phyloP scores from a whole-genome alignment of 2,329 filamentous ascomycete genomes.

The Clonostachys solani region DNA sequence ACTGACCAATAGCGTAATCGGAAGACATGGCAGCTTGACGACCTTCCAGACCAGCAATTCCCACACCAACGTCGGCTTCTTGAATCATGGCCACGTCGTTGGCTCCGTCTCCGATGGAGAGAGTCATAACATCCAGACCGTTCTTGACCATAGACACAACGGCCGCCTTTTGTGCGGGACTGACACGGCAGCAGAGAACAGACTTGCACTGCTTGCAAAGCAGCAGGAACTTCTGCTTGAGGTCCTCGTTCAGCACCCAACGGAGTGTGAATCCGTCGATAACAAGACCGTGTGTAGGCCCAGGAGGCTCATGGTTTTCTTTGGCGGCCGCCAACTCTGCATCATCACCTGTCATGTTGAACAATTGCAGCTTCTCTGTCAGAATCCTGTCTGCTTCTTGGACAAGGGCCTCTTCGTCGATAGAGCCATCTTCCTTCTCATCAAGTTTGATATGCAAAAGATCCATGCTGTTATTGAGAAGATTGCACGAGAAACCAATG shows the following conservation, averaged over 20 bases:
- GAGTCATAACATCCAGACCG: slow-evolving; percentile 91
- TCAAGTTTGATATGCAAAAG: slow-evolving; percentile 84
- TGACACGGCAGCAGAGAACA: slow-evolving; percentile 95
- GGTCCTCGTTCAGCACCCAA: slow-evolving; percentile 73
- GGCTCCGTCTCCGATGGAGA: slow-evolving; percentile 89
- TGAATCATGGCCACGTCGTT: slow-evolving; percentile 99
- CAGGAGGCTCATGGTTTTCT: slow-evolving; percentile 80
- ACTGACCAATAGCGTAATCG: slow-evolving; percentile 93
- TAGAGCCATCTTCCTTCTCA: slow-evolving; percentile 58
- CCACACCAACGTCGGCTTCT: slow-evolving; percentile 93
- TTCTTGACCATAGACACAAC: slow-evolving; percentile 95
- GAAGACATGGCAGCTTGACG: slow-evolving; percentile 94
- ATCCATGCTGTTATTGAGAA: slow-evolving; percentile 97
- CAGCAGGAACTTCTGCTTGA: slow-evolving; percentile 90
- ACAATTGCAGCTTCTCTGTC: slow-evolving; percentile 66
- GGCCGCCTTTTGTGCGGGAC: slow-evolving; percentile 94
- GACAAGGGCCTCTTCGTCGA: slow-evolving; percentile 43
- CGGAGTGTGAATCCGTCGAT: slow-evolving; percentile 94
- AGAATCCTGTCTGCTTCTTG: slow-evolving; percentile 65
- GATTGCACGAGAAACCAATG: slow-evolving; percentile 97
- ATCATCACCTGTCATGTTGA: slow-evolving; percentile 78
- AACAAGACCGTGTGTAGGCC: slow-evolving; percentile 84
- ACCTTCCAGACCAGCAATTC: slow-evolving; percentile 90
- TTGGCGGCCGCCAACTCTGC: slow-evolving; percentile 77
- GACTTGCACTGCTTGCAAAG: slow-evolving; percentile 97